Base-by-base conservation (phyloP, 345 rosid species). In the Passiflora organensis region DNA sequence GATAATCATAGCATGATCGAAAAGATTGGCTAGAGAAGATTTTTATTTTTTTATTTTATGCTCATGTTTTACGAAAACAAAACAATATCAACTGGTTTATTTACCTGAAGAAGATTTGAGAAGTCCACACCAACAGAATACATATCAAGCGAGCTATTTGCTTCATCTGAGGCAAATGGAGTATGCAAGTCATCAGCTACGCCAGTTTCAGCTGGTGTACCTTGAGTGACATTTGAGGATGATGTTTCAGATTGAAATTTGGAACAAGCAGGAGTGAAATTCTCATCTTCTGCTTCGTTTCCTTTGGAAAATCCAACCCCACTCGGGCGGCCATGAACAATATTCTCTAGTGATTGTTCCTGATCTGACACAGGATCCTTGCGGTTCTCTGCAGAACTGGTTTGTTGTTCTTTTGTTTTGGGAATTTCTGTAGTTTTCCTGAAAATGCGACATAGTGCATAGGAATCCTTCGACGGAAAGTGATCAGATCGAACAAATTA, bases 401-500 rank as follows among this genome's bases (percentile, higher is more conserved):
- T 34, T 52, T 39, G 38, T 39, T 41, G 67, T 58, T 39, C 60
- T 55, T 60, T 76, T 53, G 73, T 20, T 62, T 70, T 79, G 18
- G 83, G 73, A 39, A 77, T 63, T 65, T 78, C 83, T 53, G 72
- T 66, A 16, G 71, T 67, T 76, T 85, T 85, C 76, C 69, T 82
- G 77, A 85, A 85, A 55, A 85, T 77, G 1, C 93, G 88, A 58
- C 93, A 85, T 28, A 85, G 66, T 55, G 93, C 86, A 55, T 78
- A 85, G 6, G 83, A 85, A 73, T 85, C 93, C 89, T 85, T n/a
- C n/a, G 68, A 23, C 10, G 10, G 15, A 61, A 48, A 37, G 13
- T 1, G 6, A 54, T 36, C n/a, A 43, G 34, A 28, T n/a, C n/a
- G n/a, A n/a, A n/a, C n/a, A n/a, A n/a, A n/a, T n/a, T n/a, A n/a